These are phyloP conservation scores for Colletotrichum spinosum DNA, from an alignment of 2,329 filamentous ascomycete species.

Conservation along the genomic window DNA sequence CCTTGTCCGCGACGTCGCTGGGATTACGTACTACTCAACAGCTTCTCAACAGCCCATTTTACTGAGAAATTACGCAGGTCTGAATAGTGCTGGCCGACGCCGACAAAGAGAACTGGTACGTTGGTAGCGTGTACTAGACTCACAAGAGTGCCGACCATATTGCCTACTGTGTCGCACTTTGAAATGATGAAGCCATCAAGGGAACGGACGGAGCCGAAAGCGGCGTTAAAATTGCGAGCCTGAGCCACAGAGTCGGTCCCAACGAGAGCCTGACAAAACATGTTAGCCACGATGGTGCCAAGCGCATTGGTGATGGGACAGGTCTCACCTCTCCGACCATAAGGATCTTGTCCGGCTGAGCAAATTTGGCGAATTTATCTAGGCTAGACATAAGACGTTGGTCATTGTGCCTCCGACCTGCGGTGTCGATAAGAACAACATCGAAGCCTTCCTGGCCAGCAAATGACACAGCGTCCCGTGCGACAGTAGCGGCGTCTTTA, in stretches of 20 bases:
- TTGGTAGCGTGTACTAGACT: constrained; percentile 98
- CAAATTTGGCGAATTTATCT: constrained; percentile 97
- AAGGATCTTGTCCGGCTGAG: constrained; percentile 96
- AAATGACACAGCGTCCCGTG: constrained; percentile 89
- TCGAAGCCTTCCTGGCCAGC: constrained; percentile 83
- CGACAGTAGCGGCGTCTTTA: constrained; percentile 95
- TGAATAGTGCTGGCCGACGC: constrained; percentile 76
- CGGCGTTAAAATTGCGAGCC: constrained; percentile 94
- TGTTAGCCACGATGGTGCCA: neutral
- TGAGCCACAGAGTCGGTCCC: constrained; percentile 96
- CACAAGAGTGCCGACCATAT: constrained; percentile 96
- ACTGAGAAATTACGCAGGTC: constrained; percentile 77
- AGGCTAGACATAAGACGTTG: constrained; percentile 94
- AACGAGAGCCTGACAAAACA: constrained; percentile 75
- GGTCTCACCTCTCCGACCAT: constrained; percentile 78
- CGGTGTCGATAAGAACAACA: constrained; percentile 97
- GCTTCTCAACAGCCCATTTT: constrained; percentile 76
- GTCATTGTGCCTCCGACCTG: constrained; percentile 94
- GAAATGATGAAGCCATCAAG: constrained; percentile 98
- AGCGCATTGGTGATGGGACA: neutral
- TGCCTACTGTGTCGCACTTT: constrained; percentile 99
- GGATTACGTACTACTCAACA: constrained; percentile 62
- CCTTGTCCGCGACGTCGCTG: no score
- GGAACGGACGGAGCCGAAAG: constrained; percentile 83
- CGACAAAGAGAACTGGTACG: constrained; percentile 94